phyloP scores from a whole-genome alignment of 106 monocot genomes.

The Platanthera guangdongensis region DNA sequence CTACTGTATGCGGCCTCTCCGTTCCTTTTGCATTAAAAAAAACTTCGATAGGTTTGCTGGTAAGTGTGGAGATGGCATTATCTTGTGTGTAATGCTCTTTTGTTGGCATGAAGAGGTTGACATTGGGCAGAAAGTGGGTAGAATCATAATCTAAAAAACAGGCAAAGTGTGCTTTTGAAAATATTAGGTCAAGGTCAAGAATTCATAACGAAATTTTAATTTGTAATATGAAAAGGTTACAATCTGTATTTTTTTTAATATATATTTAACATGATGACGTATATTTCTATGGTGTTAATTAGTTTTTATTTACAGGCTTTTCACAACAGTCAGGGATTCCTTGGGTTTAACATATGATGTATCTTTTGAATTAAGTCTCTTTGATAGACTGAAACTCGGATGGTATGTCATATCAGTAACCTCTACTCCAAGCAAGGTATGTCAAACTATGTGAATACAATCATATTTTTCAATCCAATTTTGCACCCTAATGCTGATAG shows the following conservation, averaged over 20 bases:
- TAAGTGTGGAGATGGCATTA: background rate
- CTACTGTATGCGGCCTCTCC: background rate
- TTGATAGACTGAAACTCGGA: slow-evolving; percentile 78
- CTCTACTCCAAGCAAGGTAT: slow-evolving; percentile 92
- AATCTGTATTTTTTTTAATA: background rate
- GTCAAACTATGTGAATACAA: background rate
- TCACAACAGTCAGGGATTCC: slow-evolving; percentile 96
- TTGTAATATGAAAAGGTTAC: background rate
- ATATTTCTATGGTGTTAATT: background rate
- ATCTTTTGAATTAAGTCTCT: slow-evolving; percentile 93
- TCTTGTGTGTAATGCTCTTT: background rate
- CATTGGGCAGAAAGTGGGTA: background rate
- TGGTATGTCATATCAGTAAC: slow-evolving; percentile 99
- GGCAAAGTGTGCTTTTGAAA: background rate
- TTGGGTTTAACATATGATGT: slow-evolving; percentile 97
- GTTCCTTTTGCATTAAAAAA: background rate
- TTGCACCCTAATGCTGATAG: background rate
- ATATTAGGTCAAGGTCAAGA: background rate
- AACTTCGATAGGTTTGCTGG: background rate
- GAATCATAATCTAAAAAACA: background rate
- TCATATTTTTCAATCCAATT: background rate
- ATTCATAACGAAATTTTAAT: background rate
- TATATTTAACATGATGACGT: background rate
- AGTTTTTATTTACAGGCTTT: slow-evolving; percentile 47
- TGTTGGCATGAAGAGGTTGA: background rate